phyloP scores from a whole-genome alignment of 2,329 filamentous ascomycete genomes.

The Aspergillus candidus region DNA sequence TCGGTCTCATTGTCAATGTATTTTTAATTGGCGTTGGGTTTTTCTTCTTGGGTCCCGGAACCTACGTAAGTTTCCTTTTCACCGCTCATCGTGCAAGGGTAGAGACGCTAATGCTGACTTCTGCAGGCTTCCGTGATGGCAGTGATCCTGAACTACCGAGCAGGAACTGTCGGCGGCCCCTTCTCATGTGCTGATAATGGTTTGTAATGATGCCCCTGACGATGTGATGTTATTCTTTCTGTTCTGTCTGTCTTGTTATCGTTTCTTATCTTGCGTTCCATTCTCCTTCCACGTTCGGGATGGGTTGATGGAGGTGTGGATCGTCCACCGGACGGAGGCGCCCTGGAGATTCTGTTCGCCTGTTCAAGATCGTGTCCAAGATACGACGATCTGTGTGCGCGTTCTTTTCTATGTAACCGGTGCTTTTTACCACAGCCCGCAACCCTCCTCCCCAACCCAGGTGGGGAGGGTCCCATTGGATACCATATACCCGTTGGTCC shows the following conservation, averaged over 20 bases:
- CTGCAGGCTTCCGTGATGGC: slow-evolving; percentile 38
- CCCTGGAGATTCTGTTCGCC: too few species aligned
- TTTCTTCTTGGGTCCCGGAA: slow-evolving; percentile 76
- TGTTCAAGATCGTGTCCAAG: too few species aligned
- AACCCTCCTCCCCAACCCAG: too few species aligned
- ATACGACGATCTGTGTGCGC: too few species aligned
- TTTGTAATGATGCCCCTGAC: slow-evolving; percentile 18
- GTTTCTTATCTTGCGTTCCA: slow-evolving; percentile 3
- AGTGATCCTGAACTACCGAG: slow-evolving; percentile 61
- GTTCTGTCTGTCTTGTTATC: slow-evolving; percentile 6
- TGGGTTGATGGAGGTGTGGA: too few species aligned
- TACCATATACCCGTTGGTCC: too few species aligned
- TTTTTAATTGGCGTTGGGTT: slow-evolving; percentile 67
- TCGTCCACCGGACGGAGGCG: too few species aligned
- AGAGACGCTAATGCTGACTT: slow-evolving; percentile 3
- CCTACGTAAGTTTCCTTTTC: slow-evolving; percentile 51
- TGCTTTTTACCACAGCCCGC: too few species aligned
- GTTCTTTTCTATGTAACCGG: too few species aligned
- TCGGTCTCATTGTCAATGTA: slow-evolving; percentile 56
- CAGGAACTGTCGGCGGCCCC: slow-evolving; percentile 59
- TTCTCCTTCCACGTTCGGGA: slow-evolving; percentile 1
- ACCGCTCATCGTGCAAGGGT: slow-evolving; percentile 34
- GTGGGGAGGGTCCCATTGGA: too few species aligned
- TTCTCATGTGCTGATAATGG: slow-evolving; percentile 62
- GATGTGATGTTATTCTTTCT: background rate